Percentiles rank a stretch among this genome's conserved stretches.
These are phyloP conservation scores for Vitis cinerea DNA, from an alignment of 164 flowering plant genomes.

Conservation along the genomic window DNA sequence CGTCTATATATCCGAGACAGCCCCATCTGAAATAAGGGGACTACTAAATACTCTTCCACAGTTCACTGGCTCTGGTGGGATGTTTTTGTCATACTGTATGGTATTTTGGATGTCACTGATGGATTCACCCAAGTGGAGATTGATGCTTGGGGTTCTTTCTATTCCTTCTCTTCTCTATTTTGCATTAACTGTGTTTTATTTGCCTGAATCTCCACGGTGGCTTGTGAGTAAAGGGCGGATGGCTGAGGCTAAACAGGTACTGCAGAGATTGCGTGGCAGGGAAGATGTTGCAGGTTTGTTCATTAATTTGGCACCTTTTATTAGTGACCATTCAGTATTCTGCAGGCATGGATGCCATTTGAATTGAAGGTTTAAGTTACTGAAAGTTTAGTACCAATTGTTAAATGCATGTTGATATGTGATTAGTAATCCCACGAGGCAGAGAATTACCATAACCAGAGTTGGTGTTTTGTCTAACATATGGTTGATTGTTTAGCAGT, in stretches of 20 bases:
- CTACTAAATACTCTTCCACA: constrained; percentile 37
- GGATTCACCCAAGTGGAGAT: constrained; percentile 33
- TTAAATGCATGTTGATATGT: too few species aligned
- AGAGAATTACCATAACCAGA: too few species aligned
- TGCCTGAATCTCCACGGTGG: constrained; percentile 46
- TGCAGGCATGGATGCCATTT: too few species aligned
- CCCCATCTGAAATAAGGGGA: constrained; percentile 40
- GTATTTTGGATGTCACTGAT: constrained; percentile 32
- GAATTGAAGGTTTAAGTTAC: too few species aligned
- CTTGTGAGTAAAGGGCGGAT: constrained; percentile 38
- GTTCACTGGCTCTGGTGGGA: constrained; percentile 33
- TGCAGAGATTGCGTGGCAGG: constrained; percentile 30
- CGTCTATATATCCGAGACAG: constrained; percentile 41
- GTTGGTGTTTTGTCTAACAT: too few species aligned
- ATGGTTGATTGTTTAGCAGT: too few species aligned
- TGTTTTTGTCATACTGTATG: constrained; percentile 42
- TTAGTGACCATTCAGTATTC: constrained; percentile 12
- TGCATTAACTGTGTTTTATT: constrained; percentile 21
- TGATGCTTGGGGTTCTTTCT: constrained; percentile 42
- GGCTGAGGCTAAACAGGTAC: constrained; percentile 34
- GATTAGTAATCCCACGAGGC: too few species aligned
- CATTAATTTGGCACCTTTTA: background rate
- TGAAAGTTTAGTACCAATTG: too few species aligned
- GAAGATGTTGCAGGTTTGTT: constrained; percentile 25
- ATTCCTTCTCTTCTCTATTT: constrained; percentile 32